Conservation (phyloP, 495 filamentous ascomycete species). For the Penicillium canescens region DNA sequence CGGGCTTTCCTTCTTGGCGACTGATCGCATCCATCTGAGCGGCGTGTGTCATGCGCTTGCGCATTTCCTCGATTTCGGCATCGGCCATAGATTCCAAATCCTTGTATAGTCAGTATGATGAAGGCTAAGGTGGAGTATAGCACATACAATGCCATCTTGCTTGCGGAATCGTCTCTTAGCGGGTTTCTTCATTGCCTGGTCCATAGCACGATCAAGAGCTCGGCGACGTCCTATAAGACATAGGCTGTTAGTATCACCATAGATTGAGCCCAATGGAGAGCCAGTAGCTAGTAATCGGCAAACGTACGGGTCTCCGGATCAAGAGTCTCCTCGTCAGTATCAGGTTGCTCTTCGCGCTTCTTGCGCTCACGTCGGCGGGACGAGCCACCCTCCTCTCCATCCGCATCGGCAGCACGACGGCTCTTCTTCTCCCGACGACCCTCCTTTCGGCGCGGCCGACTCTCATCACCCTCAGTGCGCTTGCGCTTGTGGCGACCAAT, state of each 20-base stretch:
- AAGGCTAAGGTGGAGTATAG: neutral
- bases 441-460: slow-evolving; percentile 68
- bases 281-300: neutral
- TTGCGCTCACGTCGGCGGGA: slow-evolving; percentile 53
- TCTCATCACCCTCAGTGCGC: slow-evolving; percentile 60
- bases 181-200: slow-evolving; percentile 81
- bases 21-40: slow-evolving; percentile 82
- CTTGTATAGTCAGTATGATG: slow-evolving; percentile 39
- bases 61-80: slow-evolving; percentile 83
- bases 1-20: slow-evolving; percentile 73
- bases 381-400: slow-evolving; percentile 52
- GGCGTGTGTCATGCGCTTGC: slow-evolving; percentile 87
- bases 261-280: neutral
- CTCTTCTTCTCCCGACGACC: slow-evolving; percentile 76
- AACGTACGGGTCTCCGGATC: slow-evolving; percentile 55
- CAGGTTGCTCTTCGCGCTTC: slow-evolving; percentile 53
- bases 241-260: slow-evolving; percentile 6
- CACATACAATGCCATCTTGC: slow-evolving; percentile 84
- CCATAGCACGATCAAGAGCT: slow-evolving; percentile 82
- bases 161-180: slow-evolving; percentile 72
- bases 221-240: slow-evolving; percentile 59
- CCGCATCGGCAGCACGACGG: slow-evolving; percentile 54
- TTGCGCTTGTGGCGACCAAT: slow-evolving; percentile 80
- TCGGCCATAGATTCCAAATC: slow-evolving; percentile 89
- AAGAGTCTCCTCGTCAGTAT: slow-evolving; percentile 61